Conservation (phyloP, 2,329 filamentous ascomycete species). For the Fusarium marasasianum region DNA sequence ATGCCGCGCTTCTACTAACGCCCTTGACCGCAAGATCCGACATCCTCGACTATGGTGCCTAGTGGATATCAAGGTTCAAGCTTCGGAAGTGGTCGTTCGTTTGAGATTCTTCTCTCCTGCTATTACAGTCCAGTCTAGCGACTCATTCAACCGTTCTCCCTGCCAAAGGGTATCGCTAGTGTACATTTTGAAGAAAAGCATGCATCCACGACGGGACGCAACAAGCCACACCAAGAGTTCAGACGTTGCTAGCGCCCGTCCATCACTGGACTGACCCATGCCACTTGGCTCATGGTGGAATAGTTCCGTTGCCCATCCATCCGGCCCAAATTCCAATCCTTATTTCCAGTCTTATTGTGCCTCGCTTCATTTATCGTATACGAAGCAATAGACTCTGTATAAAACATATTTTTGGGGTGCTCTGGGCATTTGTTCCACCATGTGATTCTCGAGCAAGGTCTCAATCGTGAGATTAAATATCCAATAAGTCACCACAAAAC, state of each 20-base stretch:
- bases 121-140: constrained; percentile 11
- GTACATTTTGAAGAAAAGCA: constrained; percentile 17
- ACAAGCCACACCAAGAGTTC: constrained; percentile 32
- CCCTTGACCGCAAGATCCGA: constrained; percentile 22
- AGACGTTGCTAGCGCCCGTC: constrained; percentile 36
- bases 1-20: constrained; percentile 18
- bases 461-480: constrained; percentile 7
- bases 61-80: constrained; percentile 1
- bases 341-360: background rate
- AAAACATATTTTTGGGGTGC: background rate
- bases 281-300: background rate
- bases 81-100: background rate
- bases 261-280: constrained; percentile 6
- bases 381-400: background rate
- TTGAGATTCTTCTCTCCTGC: background rate
- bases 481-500: constrained; percentile 11
- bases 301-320: constrained; percentile 17
- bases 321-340: constrained; percentile 18
- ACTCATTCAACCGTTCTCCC: constrained; percentile 20
- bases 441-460: constrained; percentile 23
- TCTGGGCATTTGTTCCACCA: background rate
- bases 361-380: background rate
- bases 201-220: constrained; percentile 13
- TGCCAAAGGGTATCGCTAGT: background rate
- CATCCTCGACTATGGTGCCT: background rate